A percentile compares a stretch with the other conserved stretches of the same genome.
phyloP scores from a whole-genome alignment of 2,329 filamentous ascomycete genomes.

The Paraconiothyrium sp. region DNA sequence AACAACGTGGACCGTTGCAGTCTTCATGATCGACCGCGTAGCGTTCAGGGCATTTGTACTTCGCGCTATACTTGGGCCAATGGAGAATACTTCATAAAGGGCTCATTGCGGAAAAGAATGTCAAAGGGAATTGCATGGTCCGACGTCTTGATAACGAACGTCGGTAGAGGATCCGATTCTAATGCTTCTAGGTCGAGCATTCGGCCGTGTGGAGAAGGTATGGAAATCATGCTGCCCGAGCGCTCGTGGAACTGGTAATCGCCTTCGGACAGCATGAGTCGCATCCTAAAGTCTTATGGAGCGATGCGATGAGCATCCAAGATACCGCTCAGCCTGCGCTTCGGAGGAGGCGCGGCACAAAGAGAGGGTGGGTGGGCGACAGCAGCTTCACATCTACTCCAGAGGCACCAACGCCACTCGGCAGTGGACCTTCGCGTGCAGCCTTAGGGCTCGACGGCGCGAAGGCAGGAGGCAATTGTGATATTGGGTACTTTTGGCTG shows the following conservation, averaged over 20 bases:
- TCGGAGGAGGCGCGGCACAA: neutral
- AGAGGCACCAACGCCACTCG: neutral
- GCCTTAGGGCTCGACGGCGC: neutral
- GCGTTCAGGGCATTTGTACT: too few relatives aligned
- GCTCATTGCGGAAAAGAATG: conserved; percentile 34
- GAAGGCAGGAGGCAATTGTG: neutral
- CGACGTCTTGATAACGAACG: conserved; percentile 33
- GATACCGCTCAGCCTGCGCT: neutral
- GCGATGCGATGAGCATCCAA: neutral
- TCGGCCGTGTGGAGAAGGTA: neutral
- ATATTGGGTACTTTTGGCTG: neutral
- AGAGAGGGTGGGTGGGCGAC: neutral
- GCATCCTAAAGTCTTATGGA: neutral
- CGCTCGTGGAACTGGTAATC: neutral
- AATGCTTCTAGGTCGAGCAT: conserved; percentile 34
- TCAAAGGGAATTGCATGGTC: conserved; percentile 26
- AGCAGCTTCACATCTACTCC: neutral
- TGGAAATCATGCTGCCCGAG: conserved; percentile 6
- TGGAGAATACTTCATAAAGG: conserved; percentile 6
- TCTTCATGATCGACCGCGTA: too few relatives aligned
- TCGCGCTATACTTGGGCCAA: too few relatives aligned
- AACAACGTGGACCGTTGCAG: neutral
- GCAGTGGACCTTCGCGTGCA: neutral
- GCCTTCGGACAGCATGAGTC: neutral
- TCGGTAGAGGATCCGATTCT: conserved; percentile 33